These are phyloP conservation scores for Xerocomellus intermedius DNA, from an alignment of 768 basidiomycete species.

Conservation along the genomic window DNA sequence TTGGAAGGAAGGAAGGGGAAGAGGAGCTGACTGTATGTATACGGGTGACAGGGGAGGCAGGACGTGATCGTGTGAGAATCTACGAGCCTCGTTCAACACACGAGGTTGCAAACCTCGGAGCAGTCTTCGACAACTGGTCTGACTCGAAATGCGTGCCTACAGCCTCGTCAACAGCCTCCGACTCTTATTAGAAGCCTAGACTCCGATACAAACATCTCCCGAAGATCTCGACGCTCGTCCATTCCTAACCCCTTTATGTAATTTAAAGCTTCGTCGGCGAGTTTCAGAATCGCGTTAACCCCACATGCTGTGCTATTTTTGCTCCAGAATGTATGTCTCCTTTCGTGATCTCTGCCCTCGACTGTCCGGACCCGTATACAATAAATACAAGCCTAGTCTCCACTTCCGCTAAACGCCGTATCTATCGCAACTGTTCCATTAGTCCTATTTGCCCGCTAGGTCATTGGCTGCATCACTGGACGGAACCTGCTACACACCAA, in stretches of 20 bases:
- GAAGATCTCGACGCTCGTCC: neutral
- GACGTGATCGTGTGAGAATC: constrained; percentile 26
- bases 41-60: constrained; percentile 25
- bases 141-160: neutral
- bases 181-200: neutral
- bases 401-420: neutral
- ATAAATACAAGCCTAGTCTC: neutral
- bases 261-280: neutral
- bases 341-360: neutral
- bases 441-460: neutral
- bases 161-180: neutral
- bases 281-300: neutral
- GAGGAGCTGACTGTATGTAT: constrained; percentile 19
- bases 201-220: neutral
- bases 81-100: constrained; percentile 14
- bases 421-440: neutral
- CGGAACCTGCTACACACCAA: neutral
- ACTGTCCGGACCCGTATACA: neutral
- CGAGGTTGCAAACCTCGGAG: constrained; percentile 8
- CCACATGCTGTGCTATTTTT: neutral
- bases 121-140: neutral
- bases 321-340: neutral
- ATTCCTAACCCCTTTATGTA: neutral
- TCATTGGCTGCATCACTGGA: neutral
- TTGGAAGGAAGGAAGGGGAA: constrained; percentile 5